phyloP scores from a whole-genome alignment of 2,329 filamentous ascomycete genomes.

The Fusarium torreyae region DNA sequence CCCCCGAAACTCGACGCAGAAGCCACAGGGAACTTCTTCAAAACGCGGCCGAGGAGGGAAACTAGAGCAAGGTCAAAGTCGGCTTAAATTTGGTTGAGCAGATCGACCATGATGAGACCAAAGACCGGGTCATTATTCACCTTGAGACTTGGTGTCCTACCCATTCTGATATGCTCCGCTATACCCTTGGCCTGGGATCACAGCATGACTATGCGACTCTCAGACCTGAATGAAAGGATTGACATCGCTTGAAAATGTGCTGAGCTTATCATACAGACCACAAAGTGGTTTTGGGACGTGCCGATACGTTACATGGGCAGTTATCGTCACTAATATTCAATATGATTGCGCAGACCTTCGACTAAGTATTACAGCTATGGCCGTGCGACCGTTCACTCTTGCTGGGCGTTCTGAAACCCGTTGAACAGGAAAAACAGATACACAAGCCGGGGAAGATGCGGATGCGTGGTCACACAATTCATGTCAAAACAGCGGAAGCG shows the following conservation, averaged over 20 bases:
- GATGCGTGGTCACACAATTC: constrained; percentile 38
- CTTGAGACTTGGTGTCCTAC: constrained; percentile 3
- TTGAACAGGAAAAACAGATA: constrained; percentile 13
- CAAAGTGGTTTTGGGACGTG: constrained; percentile 6
- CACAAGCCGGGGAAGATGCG: constrained; percentile 36
- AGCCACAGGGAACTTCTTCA: constrained; percentile 55
- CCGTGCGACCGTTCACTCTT: constrained; percentile 21
- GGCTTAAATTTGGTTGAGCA: constrained; percentile 70
- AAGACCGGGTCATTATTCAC: constrained; percentile 5
- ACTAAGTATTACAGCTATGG: constrained; percentile 17
- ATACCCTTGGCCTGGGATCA: constrained; percentile 1
- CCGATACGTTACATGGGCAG: constrained; percentile 8
- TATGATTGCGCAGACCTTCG: constrained; percentile 19
- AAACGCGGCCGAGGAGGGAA: constrained; percentile 60
- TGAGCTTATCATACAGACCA: neutral
- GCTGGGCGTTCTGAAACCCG: constrained; percentile 20
- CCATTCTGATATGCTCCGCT: neutral
- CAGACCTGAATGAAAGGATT: neutral
- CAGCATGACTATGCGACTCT: constrained; percentile 7
- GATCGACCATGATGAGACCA: neutral
- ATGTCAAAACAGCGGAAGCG: constrained; percentile 39
- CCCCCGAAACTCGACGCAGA: constrained; percentile 51
- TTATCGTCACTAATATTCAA: constrained; percentile 10
- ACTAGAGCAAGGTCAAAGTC: constrained; percentile 72
- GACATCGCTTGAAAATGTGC: neutral